These are phyloP conservation scores for Monilinia fructigena DNA, from an alignment of 2,329 filamentous ascomycete species.

Conservation along the genomic window DNA sequence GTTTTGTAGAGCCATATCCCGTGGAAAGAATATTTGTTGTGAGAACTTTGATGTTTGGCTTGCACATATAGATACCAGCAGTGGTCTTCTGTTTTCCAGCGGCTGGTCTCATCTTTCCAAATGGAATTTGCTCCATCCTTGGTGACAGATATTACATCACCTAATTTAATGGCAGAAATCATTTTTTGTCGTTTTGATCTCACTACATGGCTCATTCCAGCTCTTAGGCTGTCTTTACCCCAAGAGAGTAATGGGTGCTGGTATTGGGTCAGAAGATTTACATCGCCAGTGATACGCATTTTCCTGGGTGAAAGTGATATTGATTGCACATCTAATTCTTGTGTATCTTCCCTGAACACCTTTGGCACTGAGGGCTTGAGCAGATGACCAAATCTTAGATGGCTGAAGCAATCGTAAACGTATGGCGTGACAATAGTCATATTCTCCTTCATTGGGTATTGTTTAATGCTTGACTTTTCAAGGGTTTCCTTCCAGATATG, in stretches of 20 bases:
- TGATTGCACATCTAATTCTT: constrained; percentile 27
- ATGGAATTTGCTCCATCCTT: constrained; percentile 48
- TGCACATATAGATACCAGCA: constrained; percentile 73
- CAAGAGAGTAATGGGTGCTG: background rate
- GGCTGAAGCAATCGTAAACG: constrained; percentile 60
- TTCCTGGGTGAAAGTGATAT: constrained; percentile 4
- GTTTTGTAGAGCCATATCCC: constrained; percentile 73
- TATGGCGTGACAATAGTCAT: constrained; percentile 70
- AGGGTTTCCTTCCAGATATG: constrained; percentile 43
- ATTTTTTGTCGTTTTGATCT: constrained; percentile 35
- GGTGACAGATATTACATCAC: constrained; percentile 50
- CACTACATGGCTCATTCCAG: background rate
- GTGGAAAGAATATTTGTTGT: constrained; percentile 51
- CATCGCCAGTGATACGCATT: background rate
- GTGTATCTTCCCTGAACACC: constrained; percentile 32
- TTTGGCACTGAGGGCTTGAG: constrained; percentile 45
- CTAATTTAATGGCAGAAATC: constrained; percentile 50
- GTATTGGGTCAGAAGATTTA: no score
- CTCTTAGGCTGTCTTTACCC: background rate
- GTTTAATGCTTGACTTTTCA: constrained; percentile 37
- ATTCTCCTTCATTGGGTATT: constrained; percentile 33
- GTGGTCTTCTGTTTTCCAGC: constrained; percentile 47
- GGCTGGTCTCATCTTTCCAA: constrained; percentile 55
- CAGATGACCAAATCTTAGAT: constrained; percentile 58
- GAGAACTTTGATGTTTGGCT: constrained; percentile 44